Conservation (phyloP, 495 filamentous ascomycete genomes). For the Penicillium paradoxum region DNA sequence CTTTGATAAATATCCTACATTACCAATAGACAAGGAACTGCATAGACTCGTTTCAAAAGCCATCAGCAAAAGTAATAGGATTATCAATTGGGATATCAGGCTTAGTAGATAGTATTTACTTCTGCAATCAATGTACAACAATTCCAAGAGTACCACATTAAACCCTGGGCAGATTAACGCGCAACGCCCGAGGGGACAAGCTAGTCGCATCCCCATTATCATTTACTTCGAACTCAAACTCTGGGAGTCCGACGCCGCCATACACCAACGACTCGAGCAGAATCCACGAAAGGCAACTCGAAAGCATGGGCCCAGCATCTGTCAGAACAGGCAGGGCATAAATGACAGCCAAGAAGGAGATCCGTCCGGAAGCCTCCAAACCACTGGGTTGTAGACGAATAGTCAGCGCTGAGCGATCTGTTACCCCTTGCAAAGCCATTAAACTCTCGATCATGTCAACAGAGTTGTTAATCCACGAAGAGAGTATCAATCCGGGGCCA, state of each 20-base stretch:
- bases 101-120: no score
- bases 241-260: constrained; percentile 33
- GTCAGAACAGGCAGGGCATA: constrained; percentile 20
- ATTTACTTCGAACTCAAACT: constrained; percentile 37
- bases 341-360: constrained; percentile 45
- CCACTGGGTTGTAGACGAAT: constrained; percentile 49
- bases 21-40: no score
- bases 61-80: no score
- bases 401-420: constrained; percentile 5
- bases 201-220: constrained; percentile 20
- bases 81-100: no score
- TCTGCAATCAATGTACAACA: no score
- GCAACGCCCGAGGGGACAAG: constrained; percentile 25
- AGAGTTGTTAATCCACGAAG: constrained; percentile 35
- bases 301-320: constrained; percentile 16
- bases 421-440: neutral
- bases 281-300: constrained; percentile 23
- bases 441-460: constrained; percentile 36
- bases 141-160: neutral
- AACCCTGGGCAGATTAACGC: constrained; percentile 11
- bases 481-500: constrained; percentile 36
- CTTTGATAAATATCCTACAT: no score
- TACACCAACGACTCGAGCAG: constrained; percentile 27
- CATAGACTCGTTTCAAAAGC: no score
- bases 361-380: constrained; percentile 15